A percentile compares a stretch with the other conserved stretches of the same genome.
Conservation (phyloP, 306 rosid species). For the Vigna angularis region DNA sequence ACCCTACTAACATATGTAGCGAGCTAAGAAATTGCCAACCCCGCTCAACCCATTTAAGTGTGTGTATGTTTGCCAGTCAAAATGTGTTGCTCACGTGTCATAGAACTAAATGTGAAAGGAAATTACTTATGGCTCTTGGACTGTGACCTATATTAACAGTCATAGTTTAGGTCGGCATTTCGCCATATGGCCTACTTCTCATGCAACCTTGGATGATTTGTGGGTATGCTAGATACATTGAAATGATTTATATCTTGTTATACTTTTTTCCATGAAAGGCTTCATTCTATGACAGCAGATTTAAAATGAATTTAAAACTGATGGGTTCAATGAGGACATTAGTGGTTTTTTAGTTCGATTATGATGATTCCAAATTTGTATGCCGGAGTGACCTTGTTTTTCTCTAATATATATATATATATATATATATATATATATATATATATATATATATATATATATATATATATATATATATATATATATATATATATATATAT, state of each 20-base stretch:
- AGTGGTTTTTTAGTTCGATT: neutral
- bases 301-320: slow-evolving; percentile 1
- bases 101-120: neutral
- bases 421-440: too few species aligned
- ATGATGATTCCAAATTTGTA: neutral
- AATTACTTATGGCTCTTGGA: neutral
- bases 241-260: slow-evolving; percentile 2
- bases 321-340: slow-evolving; percentile 11
- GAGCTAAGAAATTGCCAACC: neutral
- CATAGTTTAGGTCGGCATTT: neutral
- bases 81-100: neutral
- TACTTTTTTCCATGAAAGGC: neutral
- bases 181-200: neutral
- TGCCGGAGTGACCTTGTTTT: too few species aligned
- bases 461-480: too few species aligned
- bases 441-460: too few species aligned
- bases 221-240: neutral
- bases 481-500: too few species aligned
- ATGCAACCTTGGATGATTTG: neutral
- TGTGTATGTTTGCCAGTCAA: neutral
- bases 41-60: neutral
- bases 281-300: neutral
- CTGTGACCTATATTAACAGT: neutral
- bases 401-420: too few species aligned
- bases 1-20: neutral